Conservation (phyloP, 176 grass and related monocot species). For the Coix lacrymajobi region DNA sequence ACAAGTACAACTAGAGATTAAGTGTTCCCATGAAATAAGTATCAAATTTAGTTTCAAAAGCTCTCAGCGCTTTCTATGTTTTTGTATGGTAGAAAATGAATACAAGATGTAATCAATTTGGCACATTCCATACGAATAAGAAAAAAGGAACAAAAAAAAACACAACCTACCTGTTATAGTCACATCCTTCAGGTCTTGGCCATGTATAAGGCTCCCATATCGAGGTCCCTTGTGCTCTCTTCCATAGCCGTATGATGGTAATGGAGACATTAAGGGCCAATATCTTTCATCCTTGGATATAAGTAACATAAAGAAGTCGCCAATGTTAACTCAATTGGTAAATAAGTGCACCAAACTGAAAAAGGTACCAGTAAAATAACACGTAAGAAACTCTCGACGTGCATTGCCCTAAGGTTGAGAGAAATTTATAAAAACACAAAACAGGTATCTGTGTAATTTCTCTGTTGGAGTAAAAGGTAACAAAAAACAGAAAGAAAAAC, state of each 20-base stretch:
- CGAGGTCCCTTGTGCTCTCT: constrained; percentile 84
- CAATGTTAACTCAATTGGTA: constrained; percentile 30
- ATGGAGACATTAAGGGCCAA: constrained; percentile 87
- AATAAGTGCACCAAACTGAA: constrained; percentile 30
- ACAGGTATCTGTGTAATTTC: background rate
- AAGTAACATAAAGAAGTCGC: constrained; percentile 25
- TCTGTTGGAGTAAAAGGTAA: background rate
- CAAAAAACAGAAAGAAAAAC: background rate
- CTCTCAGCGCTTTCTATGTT: background rate
- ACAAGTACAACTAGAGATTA: background rate
- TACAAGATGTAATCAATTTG: background rate
- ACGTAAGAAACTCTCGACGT: background rate
- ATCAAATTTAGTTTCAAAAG: background rate
- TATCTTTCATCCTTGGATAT: constrained; percentile 78
- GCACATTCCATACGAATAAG: background rate
- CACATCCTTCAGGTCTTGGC: constrained; percentile 77
- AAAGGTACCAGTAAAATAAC: constrained; percentile 4
- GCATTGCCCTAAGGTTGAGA: background rate
- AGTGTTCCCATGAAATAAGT: background rate
- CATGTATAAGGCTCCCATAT: constrained; percentile 97
- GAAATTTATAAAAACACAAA: background rate
- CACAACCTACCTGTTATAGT: constrained; percentile 72
- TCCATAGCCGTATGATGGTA: constrained; percentile 95
- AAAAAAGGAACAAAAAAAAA: background rate
- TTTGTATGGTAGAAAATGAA: background rate